Base-by-base conservation (phyloP, 2,329 filamentous ascomycete species). In the Iodosphaeria phyllophila region DNA sequence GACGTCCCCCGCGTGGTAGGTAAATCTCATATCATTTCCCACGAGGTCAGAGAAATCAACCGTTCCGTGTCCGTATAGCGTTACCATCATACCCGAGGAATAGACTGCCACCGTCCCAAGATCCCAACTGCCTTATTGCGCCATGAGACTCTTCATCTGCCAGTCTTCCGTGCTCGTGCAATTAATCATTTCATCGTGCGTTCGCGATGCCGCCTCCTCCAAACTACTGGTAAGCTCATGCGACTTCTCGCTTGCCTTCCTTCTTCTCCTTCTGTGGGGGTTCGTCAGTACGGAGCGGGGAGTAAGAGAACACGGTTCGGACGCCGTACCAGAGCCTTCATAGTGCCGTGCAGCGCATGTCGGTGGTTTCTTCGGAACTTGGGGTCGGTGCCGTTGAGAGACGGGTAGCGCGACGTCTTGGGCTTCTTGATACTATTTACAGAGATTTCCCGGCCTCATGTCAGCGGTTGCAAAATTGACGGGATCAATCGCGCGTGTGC, bases 351-450 rank as follows among this genome's bases (percentile, higher is more conserved):
- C 39, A 95, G 83, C 60, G 89, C 89, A 73, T 98, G 86, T 69
- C 83, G 82, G 70, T 98, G 89, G 73, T 98, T 98, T 64, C 89
- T 77, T 60, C 89, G 77, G 73, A 98, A 98, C 75, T 98, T 98
- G 56, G 89, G 84, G 65, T 98, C 89, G 58, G 82, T 89, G 50
- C 89, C 89, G 58, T 93, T 93, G 51, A 98, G 76, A 46, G 86
- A 95, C 41, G 89, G 89, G 68, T 98, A 98, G 68, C 89, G 74
- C 62, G 84, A 74, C 54, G 89, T 95, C 74, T 92, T 93, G 41
- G 89, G 89, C 78, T 93, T 95, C 78, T 95, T 95, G 74, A 98
- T 98, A 65, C 86, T 93, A 55, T 44, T 35, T 8, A 23, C 24
- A 13, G 25, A 15, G 7, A 20, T 13, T 20, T 15, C 22, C 18